Base-by-base conservation (phyloP, 768 basidiomycete species). In the Candolleomyces aberdarensis region DNA sequence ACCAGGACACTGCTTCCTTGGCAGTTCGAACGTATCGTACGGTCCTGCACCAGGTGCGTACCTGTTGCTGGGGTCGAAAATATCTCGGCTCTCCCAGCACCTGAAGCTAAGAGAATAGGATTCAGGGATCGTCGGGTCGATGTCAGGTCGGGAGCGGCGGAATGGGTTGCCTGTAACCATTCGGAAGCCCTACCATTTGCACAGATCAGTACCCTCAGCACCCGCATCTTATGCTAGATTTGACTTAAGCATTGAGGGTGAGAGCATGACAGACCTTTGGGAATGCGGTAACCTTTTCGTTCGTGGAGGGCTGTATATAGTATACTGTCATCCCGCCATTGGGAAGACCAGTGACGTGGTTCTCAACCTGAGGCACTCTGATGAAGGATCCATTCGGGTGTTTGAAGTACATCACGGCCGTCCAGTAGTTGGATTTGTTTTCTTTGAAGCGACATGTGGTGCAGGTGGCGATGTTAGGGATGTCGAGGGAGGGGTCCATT, bases 351-450 rank as follows among this genome's bases (percentile, higher is more conserved):
- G 29, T 50, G 44, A 31, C 31, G 54, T 61, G 60, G 60, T 61
- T 61, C 8, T 53, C n/a, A 3, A 55, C 19, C 41, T 61, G 60
- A 26, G 60, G 60, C 14, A 61, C 60, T 26, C 60, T 44, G 17
- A 61, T 55, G 44, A 47, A 55, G 32, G 43, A 56, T 17, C 60
- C 60, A 44, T 61, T 61, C 2, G 31, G 20, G 40, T 61, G 60
- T 29, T 57, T 61, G 60, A 57, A 61, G 48, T 61, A 61, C 11
- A 61, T 22, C 9, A 61, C 60, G 13, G 60, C 60, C 0, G 60
- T 61, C 60, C 60, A 61, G 47, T 61, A 61, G 48, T 61, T 61
- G 15, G 55, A 57, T 19, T 53, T 53, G 56, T 61, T 49, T 36
- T 61, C 47, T 48, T 61, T 61, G 56, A 61, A 61, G 29, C 52